Evolutionary conservation across 495 filamentous ascomycete genomes (phyloP).

Genomic region (Penicillium silybi): DNA sequence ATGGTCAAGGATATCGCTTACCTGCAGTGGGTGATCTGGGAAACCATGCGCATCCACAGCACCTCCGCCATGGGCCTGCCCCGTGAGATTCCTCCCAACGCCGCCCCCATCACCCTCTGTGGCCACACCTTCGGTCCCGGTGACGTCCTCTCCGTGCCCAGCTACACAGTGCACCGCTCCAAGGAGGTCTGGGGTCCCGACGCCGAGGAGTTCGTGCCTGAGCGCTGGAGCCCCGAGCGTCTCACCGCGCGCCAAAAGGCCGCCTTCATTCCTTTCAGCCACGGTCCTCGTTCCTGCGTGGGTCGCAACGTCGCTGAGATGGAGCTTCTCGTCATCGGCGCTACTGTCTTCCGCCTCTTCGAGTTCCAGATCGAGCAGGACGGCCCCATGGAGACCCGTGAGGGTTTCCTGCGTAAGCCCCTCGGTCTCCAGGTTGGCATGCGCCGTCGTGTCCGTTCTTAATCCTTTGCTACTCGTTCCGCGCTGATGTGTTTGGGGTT

Average conservation of each 20-base stretch:
- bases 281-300: slow-evolving; percentile 78
- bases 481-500: not conserved
- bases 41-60: slow-evolving; percentile 85
- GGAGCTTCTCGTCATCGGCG: slow-evolving; percentile 80
- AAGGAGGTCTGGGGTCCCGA: slow-evolving; percentile 75
- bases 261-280: slow-evolving; percentile 79
- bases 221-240: slow-evolving; percentile 60
- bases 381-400: slow-evolving; percentile 67
- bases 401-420: slow-evolving; percentile 90
- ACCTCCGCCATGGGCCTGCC: slow-evolving; percentile 88
- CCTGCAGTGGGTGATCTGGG: slow-evolving; percentile 75
- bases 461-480: not conserved
- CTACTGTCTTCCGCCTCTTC: slow-evolving; percentile 71
- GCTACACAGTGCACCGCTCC: slow-evolving; percentile 84
- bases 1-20: slow-evolving; percentile 68
- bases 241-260: slow-evolving; percentile 65
- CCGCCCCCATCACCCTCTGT: slow-evolving; percentile 48
- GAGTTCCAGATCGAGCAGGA: slow-evolving; percentile 69
- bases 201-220: slow-evolving; percentile 77
- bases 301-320: slow-evolving; percentile 90
- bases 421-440: slow-evolving; percentile 70
- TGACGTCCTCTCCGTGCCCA: slow-evolving; percentile 77
- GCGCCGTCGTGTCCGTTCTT: slow-evolving; percentile 38
- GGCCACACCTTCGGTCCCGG: slow-evolving; percentile 67
- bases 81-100: slow-evolving; percentile 65